Evolutionary conservation across 805 yeast species (phyloP).

Genomic region (Suhomyces tanzawaensis): DNA sequence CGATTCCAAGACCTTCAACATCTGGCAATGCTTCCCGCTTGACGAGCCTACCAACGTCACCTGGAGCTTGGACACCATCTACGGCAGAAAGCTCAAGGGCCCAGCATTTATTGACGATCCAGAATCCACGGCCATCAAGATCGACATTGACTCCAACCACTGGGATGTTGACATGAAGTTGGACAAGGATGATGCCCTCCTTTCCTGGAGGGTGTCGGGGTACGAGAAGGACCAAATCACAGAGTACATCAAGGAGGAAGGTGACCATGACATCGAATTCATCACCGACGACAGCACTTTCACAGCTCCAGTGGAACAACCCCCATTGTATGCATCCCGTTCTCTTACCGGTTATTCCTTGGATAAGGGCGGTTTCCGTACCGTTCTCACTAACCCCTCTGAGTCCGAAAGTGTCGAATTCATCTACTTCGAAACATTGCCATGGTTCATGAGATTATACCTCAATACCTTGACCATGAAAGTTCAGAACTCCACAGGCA

Average conservation of each 20-base stretch:
- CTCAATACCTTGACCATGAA: slow-evolving; percentile 60
- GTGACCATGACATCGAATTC: slow-evolving; percentile 37
- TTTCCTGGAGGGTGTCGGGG: slow-evolving; percentile 9
- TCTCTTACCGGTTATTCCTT: slow-evolving; percentile 90
- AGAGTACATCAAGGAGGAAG: slow-evolving; percentile 17
- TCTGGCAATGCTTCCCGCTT: slow-evolving; percentile 77
- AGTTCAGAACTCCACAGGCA: slow-evolving; percentile 23
- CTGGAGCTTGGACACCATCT: slow-evolving; percentile 62
- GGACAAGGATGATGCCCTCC: slow-evolving; percentile 8
- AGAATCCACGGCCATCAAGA: slow-evolving; percentile 41
- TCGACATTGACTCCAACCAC: slow-evolving; percentile 37
- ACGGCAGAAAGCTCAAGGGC: slow-evolving; percentile 67
- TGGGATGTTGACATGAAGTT: slow-evolving; percentile 47
- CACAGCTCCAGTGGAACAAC: slow-evolving; percentile 39
- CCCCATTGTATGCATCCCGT: slow-evolving; percentile 74
- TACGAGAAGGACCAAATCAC: slow-evolving; percentile 4
- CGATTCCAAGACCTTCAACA: slow-evolving; percentile 50
- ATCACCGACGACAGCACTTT: slow-evolving; percentile 44
- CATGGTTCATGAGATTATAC: slow-evolving; percentile 89
- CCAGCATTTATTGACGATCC: slow-evolving; percentile 53
- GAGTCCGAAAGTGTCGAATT: slow-evolving; percentile 43
- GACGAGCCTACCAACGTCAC: slow-evolving; percentile 46
- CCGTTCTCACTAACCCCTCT: slow-evolving; percentile 70
- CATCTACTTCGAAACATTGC: slow-evolving; percentile 75
- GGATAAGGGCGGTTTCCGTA: slow-evolving; percentile 85